A percentile compares a stretch with the other conserved stretches of the same genome.
phyloP scores from a whole-genome alignment of 495 filamentous ascomycete species.

The Neurospora sp. region DNA sequence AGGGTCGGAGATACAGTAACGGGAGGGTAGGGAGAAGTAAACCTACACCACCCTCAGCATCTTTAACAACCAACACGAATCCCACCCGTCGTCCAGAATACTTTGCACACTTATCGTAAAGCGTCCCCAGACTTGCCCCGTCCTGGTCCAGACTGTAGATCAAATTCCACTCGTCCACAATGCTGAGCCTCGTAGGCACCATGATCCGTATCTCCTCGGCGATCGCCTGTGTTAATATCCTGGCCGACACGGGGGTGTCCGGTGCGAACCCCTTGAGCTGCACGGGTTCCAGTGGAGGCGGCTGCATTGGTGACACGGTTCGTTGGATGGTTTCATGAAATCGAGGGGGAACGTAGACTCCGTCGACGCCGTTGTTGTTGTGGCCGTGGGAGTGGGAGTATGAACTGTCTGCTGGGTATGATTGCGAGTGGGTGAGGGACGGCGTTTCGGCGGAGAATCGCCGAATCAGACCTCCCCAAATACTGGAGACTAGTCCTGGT shows the following conservation, averaged over 20 bases:
- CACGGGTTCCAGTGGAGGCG: conserved; percentile 37
- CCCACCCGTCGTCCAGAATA: conserved; percentile 61
- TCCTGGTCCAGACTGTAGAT: conserved; percentile 89
- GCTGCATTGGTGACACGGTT: conserved; percentile 28
- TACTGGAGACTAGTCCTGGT: conserved; percentile 13
- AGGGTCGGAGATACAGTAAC: not conserved
- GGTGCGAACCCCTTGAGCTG: conserved; percentile 28
- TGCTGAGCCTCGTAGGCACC: conserved; percentile 72
- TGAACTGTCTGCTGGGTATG: conserved; percentile 13
- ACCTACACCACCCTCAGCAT: conserved; percentile 61
- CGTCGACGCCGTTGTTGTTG: conserved; percentile 25
- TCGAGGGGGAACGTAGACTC: conserved; percentile 28
- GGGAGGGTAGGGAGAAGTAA: conserved; percentile 7
- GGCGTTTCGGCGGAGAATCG: conserved; percentile 24
- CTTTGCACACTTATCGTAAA: conserved; percentile 63
- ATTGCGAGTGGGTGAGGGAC: not conserved
- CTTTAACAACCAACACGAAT: conserved; percentile 78
- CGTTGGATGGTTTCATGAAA: conserved; percentile 10
- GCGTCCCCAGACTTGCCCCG: conserved; percentile 73
- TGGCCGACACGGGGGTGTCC: conserved; percentile 26
- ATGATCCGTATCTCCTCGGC: conserved; percentile 93
- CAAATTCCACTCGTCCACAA: conserved; percentile 77
- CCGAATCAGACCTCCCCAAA: conserved; percentile 27
- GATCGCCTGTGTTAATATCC: conserved; percentile 56
- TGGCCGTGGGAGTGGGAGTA: conserved; percentile 11